Conservation (phyloP, 768 basidiomycete genomes). For the Hygrocybe punicea region DNA sequence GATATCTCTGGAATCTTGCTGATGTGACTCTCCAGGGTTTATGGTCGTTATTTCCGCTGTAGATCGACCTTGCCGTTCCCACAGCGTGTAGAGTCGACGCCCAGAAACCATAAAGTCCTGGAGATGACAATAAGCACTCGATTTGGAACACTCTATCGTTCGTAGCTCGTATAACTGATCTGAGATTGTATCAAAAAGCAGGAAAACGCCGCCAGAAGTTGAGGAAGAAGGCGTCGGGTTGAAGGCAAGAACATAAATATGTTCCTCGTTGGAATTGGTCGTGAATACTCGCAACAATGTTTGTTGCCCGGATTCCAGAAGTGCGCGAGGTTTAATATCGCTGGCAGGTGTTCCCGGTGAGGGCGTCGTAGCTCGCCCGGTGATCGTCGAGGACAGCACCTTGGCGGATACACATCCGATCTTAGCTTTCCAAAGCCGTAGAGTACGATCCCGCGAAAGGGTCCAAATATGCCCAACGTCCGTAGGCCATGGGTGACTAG, state of each 20-base stretch:
- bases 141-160: conserved; percentile 54
- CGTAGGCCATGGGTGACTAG: conserved; percentile 71
- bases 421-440: conserved; percentile 82
- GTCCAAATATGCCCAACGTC: conserved; percentile 77
- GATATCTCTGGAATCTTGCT: conserved; percentile 27
- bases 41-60: conserved; percentile 58
- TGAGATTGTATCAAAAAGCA: conserved; percentile 51
- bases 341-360: conserved; percentile 29
- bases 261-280: conserved; percentile 43
- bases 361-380: conserved; percentile 34
- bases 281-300: conserved; percentile 65
- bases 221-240: conserved; percentile 63
- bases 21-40: conserved; percentile 36
- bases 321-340: conserved; percentile 38
- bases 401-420: conserved; percentile 68
- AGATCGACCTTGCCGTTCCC: conserved; percentile 79
- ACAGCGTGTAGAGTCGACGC: conserved; percentile 61
- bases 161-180: conserved; percentile 61
- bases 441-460: conserved; percentile 78
- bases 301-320: conserved; percentile 60
- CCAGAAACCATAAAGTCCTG: conserved; percentile 70
- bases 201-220: conserved; percentile 77
- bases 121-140: conserved; percentile 65
- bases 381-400: conserved; percentile 38
- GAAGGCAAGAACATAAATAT: conserved; percentile 66